Conservation (phyloP, 2,329 filamentous ascomycete genomes). For the Ophiostoma ips region DNA sequence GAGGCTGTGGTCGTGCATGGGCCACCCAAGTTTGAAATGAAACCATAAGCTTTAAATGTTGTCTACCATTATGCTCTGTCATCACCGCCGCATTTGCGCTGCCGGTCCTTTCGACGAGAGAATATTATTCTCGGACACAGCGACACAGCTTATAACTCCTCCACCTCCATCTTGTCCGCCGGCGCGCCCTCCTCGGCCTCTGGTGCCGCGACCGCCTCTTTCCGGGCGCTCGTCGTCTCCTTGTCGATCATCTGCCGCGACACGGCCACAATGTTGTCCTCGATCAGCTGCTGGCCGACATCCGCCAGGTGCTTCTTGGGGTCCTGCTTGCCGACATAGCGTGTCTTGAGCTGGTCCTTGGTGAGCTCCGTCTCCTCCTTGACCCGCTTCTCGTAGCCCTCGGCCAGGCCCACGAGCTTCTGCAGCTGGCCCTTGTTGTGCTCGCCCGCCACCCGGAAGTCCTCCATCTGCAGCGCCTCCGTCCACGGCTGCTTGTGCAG, state of each 20-base stretch:
- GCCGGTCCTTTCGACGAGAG: too few species aligned
- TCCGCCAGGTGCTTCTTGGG: slow-evolving; percentile 99
- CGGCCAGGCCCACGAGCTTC: slow-evolving; percentile 74
- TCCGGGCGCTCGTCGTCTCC: slow-evolving; percentile 81
- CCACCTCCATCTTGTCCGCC: slow-evolving; percentile 54
- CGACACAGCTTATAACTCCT: slow-evolving; percentile 19
- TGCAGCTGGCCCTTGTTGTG: slow-evolving; percentile 81
- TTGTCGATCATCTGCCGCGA: slow-evolving; percentile 99
- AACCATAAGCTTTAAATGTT: too few species aligned
- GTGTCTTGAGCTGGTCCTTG: slow-evolving; percentile 94
- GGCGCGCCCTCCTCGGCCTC: not conserved
- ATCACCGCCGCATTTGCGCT: too few species aligned
- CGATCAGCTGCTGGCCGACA: slow-evolving; percentile 89
- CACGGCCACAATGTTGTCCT: slow-evolving; percentile 99
- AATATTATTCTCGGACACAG: too few species aligned
- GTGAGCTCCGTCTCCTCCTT: slow-evolving; percentile 97
- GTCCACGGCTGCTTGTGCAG: slow-evolving; percentile 99
- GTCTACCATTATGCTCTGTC: too few species aligned
- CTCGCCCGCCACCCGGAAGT: slow-evolving; percentile 73
- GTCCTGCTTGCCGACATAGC: slow-evolving; percentile 97
- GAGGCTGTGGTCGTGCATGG: too few species aligned
- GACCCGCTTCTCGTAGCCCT: slow-evolving; percentile 96
- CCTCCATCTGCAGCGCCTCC: slow-evolving; percentile 90
- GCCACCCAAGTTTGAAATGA: too few species aligned
- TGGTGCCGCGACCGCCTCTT: slow-evolving; percentile 35